Evolutionary conservation across 2,329 filamentous ascomycete species (phyloP).

Genomic region (Hypoxylon rubiginosum): DNA sequence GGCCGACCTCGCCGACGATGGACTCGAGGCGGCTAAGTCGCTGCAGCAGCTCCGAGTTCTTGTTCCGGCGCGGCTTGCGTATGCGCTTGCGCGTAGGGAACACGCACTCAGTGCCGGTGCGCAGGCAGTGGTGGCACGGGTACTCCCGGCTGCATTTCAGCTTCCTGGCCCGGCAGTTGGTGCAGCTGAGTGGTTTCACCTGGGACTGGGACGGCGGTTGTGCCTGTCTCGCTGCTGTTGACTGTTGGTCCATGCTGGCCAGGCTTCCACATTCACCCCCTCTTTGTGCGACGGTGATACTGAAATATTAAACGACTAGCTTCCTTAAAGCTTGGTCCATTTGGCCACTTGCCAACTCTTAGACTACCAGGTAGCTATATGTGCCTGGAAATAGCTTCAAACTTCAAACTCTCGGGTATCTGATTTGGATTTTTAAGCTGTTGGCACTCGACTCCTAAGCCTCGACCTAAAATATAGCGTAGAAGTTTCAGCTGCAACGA

Average conservation of each 20-base stretch:
- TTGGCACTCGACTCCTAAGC: neutral
- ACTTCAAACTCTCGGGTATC: neutral
- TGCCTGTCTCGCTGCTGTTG: conserved; percentile 7
- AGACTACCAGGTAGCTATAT: neutral
- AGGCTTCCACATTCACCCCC: neutral
- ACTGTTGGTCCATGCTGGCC: conserved; percentile 14
- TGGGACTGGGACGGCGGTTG: conserved; percentile 17
- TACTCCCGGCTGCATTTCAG: conserved; percentile 70
- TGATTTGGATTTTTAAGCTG: neutral
- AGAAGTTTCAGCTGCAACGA: neutral
- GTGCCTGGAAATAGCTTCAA: neutral
- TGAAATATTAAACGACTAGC: neutral
- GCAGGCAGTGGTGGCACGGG: conserved; percentile 68
- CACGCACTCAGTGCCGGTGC: conserved; percentile 61
- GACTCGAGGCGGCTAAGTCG: conserved; percentile 60
- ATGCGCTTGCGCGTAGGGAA: conserved; percentile 62
- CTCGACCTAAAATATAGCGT: too few relatives aligned
- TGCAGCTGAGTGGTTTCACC: conserved; percentile 63
- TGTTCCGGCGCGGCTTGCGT: conserved; percentile 56
- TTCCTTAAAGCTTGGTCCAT: neutral
- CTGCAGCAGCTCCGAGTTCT: conserved; percentile 60
- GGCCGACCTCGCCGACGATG: conserved; percentile 61
- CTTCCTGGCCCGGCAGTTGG: conserved; percentile 74
- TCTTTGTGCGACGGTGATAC: neutral
- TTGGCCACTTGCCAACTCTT: neutral